Percentiles rank a stretch among this genome's conserved stretches.
phyloP scores from a whole-genome alignment of 1,284 basidiomycete species.

The Wallemia mellicola region DNA sequence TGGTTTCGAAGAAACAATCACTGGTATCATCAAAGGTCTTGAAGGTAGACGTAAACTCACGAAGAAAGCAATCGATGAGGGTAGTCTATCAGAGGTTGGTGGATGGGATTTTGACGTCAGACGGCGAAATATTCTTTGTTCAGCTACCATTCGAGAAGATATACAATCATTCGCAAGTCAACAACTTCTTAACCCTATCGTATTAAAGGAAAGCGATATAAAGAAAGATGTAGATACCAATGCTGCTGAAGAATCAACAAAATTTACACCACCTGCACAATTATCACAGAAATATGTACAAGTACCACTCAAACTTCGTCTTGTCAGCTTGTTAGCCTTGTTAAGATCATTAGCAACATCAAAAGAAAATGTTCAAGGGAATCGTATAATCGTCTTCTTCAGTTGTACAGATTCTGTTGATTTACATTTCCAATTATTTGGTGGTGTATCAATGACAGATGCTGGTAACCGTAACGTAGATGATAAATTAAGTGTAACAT shows the following conservation, averaged over 20 bases:
- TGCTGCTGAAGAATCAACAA: slow-evolving; percentile 17
- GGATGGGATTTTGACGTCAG: slow-evolving; percentile 54
- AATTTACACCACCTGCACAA: slow-evolving; percentile 80
- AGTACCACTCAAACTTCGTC: slow-evolving; percentile 70
- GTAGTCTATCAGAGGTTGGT: slow-evolving; percentile 18
- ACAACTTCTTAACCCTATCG: slow-evolving; percentile 26
- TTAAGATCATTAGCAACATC: slow-evolving; percentile 33
- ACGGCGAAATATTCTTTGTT: slow-evolving; percentile 67
- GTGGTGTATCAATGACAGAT: slow-evolving; percentile 37
- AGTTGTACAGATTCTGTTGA: slow-evolving; percentile 94
- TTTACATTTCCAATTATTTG: slow-evolving; percentile 76
- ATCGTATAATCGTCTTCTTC: slow-evolving; percentile 66
- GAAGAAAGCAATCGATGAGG: slow-evolving; percentile 36
- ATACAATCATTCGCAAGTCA: slow-evolving; percentile 76
- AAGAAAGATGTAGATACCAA: neutral
- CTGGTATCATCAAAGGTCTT: slow-evolving; percentile 55
- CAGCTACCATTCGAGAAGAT: slow-evolving; percentile 80
- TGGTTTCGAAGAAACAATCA: slow-evolving; percentile 30
- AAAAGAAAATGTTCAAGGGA: slow-evolving; percentile 15
- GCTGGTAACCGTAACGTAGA: slow-evolving; percentile 10
- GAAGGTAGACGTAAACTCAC: slow-evolving; percentile 48
- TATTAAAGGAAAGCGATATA: slow-evolving; percentile 15
- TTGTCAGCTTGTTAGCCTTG: slow-evolving; percentile 68
- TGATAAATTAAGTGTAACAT: slow-evolving; percentile 24
- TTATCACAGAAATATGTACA: slow-evolving; percentile 76